Base-by-base conservation (phyloP, 148 eudicot species). In the Cornus suecica region DNA sequence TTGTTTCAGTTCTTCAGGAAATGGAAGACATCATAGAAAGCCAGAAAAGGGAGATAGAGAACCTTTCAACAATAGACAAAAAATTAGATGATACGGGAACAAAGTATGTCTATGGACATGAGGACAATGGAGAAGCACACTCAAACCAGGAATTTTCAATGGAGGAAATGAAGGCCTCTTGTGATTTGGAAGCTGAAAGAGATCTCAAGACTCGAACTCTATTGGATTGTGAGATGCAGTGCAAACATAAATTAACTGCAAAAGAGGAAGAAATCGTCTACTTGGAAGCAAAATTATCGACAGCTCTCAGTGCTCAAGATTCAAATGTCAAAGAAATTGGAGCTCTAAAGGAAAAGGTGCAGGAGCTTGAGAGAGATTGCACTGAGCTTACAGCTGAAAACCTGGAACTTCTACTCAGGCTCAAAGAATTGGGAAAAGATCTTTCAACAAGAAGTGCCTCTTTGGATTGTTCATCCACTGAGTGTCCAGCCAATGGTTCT, bases 311-410 rank as follows among this genome's bases (percentile, higher is more conserved):
- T 27, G 77, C 61, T 64, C 68, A 26, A 66, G 58, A 23, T 66
- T 69, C 37, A 45, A 72, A 76, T 72, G 54, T 62, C 18, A 69
- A 77, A 77, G 92, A 90, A 79, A 79, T 87, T 42, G 83, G 84
- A 54, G 23, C 68, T 28, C 79, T 94, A 80, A 89, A 80, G 77
- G 85, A 65, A 78, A 90, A 87, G 81, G 74, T 92, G 68, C 77
- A 78, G 62, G 97, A 89, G 80, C 84, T 92, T 27, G 97, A 94
- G 83, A 89, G 68, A 60, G 92, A 90, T 74, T 89, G 97, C 78
- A 75, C 68, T 75, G 97, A 94, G 83, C 90, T 92, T 66, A 90
- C 94, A 58, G 86, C 87, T 64, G 98, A 92, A 77, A 94, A 94
- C 83, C 75, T 94, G 74, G 80, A 85, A 65, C 92, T 91, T 64